phyloP scores from a whole-genome alignment of 108 stramenopile species.

The Cyclotella distinguenda region DNA sequence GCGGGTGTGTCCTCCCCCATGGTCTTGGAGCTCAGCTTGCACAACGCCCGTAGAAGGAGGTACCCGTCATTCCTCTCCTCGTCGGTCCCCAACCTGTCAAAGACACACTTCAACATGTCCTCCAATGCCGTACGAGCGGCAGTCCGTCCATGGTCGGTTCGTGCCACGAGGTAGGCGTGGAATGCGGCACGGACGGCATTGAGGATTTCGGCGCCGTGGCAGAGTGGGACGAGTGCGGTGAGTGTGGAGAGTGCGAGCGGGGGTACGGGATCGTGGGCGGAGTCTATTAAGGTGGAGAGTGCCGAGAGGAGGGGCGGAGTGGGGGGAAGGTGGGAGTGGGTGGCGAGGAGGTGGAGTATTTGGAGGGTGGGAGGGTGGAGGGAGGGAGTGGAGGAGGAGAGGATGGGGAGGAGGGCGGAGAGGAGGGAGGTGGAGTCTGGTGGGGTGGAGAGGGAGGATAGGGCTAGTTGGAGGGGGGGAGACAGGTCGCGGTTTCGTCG shows the following conservation, averaged over 20 bases:
- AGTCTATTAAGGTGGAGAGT: too few relatives aligned
- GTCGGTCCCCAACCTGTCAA: constrained; percentile 90
- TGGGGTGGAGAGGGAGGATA: too few relatives aligned
- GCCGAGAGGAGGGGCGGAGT: too few relatives aligned
- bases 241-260: too few relatives aligned
- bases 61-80: constrained; percentile 84
- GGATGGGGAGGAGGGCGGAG: too few relatives aligned
- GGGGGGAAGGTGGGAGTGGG: too few relatives aligned
- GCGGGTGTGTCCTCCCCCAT: constrained; percentile 55
- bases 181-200: constrained; percentile 88
- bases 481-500: constrained; percentile 48
- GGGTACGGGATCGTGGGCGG: too few relatives aligned
- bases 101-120: constrained; percentile 90
- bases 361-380: too few relatives aligned
- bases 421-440: too few relatives aligned
- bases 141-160: constrained; percentile 66
- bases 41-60: constrained; percentile 93
- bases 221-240: constrained; percentile 53
- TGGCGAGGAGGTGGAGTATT: too few relatives aligned
- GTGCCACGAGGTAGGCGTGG: constrained; percentile 92
- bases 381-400: too few relatives aligned
- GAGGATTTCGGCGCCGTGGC: constrained; percentile 92
- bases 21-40: constrained; percentile 90
- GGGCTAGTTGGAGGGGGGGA: constrained; percentile 51
- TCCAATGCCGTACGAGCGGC: constrained; percentile 84